Evolutionary conservation across 345 rosid species (phyloP), one percentile per base, ranked within the genome.

Genomic region (Populus simonii): DNA sequence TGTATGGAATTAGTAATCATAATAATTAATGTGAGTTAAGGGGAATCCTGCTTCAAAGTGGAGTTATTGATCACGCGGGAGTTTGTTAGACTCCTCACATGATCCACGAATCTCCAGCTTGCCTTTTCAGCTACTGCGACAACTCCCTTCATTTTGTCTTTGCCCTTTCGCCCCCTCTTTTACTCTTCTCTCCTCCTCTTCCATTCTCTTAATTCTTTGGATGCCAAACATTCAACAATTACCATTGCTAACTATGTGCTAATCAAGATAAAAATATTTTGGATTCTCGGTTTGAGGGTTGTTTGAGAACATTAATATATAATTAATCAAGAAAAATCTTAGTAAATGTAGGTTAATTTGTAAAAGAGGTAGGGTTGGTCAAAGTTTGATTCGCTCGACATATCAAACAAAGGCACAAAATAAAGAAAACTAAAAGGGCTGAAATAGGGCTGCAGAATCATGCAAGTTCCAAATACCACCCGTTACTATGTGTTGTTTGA

Each of bases 1-100:
- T 49, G 1, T 5, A 45, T 11, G 51, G 13, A 45, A 17, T 17
- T 51, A 4, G 16, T 49, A 13, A 49, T 49, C 16, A 49, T 49
- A 17, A 51, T 17, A 47, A 17, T 17, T 15, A 17, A 49, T 49
- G 55, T 5, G 55, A 49, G 57, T 17, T 17, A 0, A 20, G 57
- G 49, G 22, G 57, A 17, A 51, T 51, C 57, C 57, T 16, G 83
- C 33, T 31, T 31, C 49, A 68, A 77, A 65, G 84, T 57, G 74
- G 33, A 74, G 85, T 75, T 76, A 45, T 66, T 39, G 71, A 77
- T 80, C 81, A 83, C 83, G 81, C 74, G 67, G 71, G 74, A 66
- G 80, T 78, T 76, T 82, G 85, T 82, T 79, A 76, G 79, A 41
- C 29, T 62, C 33, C 59, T 79, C 90, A 88, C 90, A 84, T 84